Evolutionary conservation across 768 basidiomycete species (phyloP).

Genomic region (Tubosaeta brunneosetosa): DNA sequence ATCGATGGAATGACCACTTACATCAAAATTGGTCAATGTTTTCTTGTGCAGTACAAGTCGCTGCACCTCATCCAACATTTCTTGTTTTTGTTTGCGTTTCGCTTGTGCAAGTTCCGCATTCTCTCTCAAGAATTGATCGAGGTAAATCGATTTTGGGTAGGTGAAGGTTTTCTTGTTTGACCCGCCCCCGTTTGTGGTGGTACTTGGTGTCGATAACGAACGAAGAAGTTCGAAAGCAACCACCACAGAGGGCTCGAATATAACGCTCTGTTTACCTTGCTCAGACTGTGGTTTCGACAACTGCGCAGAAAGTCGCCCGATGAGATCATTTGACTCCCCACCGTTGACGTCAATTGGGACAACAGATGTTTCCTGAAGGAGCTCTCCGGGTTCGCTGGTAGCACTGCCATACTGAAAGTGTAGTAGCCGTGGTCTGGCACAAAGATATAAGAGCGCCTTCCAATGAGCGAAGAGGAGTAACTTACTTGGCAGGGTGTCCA

Average conservation of each 20-base stretch:
- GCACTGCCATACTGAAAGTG: conserved; percentile 53
- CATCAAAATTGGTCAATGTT: conserved; percentile 50
- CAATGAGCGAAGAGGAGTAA: neutral
- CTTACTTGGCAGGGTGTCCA: conserved; percentile 30
- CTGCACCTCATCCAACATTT: conserved; percentile 46
- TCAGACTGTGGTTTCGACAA: conserved; percentile 27
- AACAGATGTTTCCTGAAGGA: conserved; percentile 37
- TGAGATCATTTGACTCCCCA: conserved; percentile 48
- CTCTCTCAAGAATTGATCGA: conserved; percentile 66
- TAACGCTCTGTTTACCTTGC: conserved; percentile 47
- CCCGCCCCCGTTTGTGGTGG: conserved; percentile 11
- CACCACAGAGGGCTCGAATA: conserved; percentile 58
- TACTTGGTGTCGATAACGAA: conserved; percentile 14
- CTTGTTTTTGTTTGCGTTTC: conserved; percentile 32
- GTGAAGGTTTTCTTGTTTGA: conserved; percentile 38
- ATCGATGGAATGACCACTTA: conserved; percentile 31
- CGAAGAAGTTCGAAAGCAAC: conserved; percentile 52
- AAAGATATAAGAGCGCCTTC: neutral
- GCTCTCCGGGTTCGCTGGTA: conserved; percentile 30
- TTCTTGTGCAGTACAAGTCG: conserved; percentile 43
- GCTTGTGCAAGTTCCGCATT: conserved; percentile 44
- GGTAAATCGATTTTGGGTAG: conserved; percentile 62
- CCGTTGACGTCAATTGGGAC: conserved; percentile 51
- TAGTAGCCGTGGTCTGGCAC: conserved; percentile 40
- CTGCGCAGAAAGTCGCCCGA: conserved; percentile 43